A percentile compares a stretch with the other conserved stretches of the same genome.
Conservation (phyloP, 2,329 filamentous ascomycete genomes). For the Colletotrichum sansevieriae region DNA sequence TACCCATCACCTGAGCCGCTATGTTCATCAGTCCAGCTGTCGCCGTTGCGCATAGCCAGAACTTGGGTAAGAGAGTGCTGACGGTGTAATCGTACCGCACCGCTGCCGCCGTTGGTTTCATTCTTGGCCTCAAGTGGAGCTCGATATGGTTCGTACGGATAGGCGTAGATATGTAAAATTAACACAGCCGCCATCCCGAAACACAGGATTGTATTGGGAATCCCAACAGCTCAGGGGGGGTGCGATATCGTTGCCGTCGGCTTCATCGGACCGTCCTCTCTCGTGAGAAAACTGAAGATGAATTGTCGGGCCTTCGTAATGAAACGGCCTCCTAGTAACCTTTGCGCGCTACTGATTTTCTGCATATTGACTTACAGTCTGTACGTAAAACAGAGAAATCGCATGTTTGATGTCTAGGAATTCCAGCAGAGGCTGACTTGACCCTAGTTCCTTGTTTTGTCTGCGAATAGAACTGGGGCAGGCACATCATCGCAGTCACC, state of each 20-base stretch:
- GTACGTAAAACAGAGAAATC: slow-evolving; percentile 12
- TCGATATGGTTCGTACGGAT: slow-evolving; percentile 2
- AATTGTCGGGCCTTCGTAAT: not conserved
- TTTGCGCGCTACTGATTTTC: too few relatives aligned
- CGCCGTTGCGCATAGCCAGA: not conserved
- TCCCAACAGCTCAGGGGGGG: slow-evolving; percentile 17
- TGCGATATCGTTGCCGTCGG: not conserved
- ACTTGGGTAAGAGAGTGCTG: not conserved
- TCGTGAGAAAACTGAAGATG: slow-evolving; percentile 20
- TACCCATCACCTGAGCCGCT: not conserved
- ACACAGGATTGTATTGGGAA: slow-evolving; percentile 21
- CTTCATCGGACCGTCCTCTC: slow-evolving; percentile 7
- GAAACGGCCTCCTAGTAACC: too few relatives aligned
- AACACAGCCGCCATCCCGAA: slow-evolving; percentile 25
- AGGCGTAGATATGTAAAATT: slow-evolving; percentile 13
- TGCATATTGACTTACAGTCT: not conserved
- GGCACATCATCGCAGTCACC: slow-evolving; percentile 22
- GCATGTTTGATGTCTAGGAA: slow-evolving; percentile 22
- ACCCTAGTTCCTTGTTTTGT: not conserved
- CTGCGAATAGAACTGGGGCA: slow-evolving; percentile 16
- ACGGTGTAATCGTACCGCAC: not conserved
- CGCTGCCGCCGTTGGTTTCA: not conserved
- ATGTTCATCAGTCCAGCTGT: not conserved
- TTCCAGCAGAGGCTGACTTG: not conserved
- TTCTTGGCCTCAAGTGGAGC: not conserved